phyloP scores from a whole-genome alignment of 2,329 filamentous ascomycete genomes.

The Botryotinia calthae region DNA sequence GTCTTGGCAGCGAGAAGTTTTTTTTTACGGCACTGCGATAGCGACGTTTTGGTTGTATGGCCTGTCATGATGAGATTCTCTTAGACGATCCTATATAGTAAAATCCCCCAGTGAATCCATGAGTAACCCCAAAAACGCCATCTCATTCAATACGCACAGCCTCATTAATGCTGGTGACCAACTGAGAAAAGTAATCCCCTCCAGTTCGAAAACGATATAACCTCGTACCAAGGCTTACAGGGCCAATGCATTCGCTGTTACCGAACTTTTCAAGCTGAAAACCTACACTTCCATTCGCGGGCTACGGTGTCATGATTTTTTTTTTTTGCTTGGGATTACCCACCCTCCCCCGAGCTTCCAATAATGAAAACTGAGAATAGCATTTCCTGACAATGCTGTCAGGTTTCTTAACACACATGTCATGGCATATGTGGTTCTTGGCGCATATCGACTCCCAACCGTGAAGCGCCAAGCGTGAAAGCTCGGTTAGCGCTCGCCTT shows the following conservation, averaged over 20 bases:
- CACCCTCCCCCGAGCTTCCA: background rate
- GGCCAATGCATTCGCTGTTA: background rate
- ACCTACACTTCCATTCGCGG: background rate
- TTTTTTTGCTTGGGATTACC: background rate
- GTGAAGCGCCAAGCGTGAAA: background rate
- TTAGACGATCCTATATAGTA: conserved; percentile 16
- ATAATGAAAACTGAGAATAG: background rate
- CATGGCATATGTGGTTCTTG: background rate
- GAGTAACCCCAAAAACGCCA: background rate
- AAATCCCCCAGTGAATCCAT: background rate
- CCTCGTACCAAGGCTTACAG: background rate
- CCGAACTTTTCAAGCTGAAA: conserved; percentile 1
- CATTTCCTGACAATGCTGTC: background rate
- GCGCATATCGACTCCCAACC: background rate
- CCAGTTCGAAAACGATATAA: background rate
- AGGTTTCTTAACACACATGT: background rate
- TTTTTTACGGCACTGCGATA: background rate
- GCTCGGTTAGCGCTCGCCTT: background rate
- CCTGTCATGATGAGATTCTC: background rate
- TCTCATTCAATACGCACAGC: conserved; percentile 1
- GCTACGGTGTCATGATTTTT: background rate
- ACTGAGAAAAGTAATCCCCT: background rate
- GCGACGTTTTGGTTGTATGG: conserved; percentile 4
- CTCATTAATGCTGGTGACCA: background rate
- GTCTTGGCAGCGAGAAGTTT: background rate